Percentiles rank a stretch among this genome's conserved stretches.
These are phyloP conservation scores for Earliella scabrosa DNA, from an alignment of 1,284 basidiomycete species.

Conservation along the genomic window DNA sequence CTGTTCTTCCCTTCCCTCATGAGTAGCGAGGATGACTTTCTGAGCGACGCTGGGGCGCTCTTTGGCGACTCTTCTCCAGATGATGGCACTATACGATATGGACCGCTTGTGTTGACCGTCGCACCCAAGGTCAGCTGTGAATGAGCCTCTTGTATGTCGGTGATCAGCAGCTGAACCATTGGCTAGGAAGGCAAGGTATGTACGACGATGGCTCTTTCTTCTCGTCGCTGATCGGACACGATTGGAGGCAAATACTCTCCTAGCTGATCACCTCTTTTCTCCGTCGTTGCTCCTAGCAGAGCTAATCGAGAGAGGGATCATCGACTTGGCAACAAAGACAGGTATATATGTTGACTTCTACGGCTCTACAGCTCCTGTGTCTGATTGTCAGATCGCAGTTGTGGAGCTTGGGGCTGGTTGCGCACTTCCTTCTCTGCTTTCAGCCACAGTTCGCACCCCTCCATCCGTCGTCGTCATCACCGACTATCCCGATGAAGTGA, in stretches of 20 bases:
- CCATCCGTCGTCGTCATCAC: conserved; percentile 62
- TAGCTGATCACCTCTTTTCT: conserved; percentile 75
- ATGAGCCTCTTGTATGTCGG: no score
- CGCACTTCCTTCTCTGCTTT: conserved; percentile 65
- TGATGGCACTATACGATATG: conserved; percentile 20
- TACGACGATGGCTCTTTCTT: no score
- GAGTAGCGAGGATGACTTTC: conserved; percentile 14
- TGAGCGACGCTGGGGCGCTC: conserved; percentile 18
- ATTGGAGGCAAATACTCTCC: conserved; percentile 63
- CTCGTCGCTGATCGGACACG: no score
- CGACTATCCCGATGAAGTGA: conserved; percentile 68
- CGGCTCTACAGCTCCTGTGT: not conserved
- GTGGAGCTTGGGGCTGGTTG: conserved; percentile 72
- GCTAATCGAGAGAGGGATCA: conserved; percentile 57
- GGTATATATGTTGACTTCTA: conserved; percentile 39
- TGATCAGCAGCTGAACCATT: no score
- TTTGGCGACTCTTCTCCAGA: conserved; percentile 15
- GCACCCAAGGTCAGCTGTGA: conserved; percentile 17
- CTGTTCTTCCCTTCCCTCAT: conserved; percentile 3
- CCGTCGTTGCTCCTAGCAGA: conserved; percentile 69
- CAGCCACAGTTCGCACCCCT: conserved; percentile 46
- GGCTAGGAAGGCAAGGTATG: conserved; percentile 61
- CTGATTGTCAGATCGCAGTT: conserved; percentile 40
- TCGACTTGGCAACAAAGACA: conserved; percentile 43
- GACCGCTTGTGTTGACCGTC: conserved; percentile 17